phyloP scores from a whole-genome alignment of 73 alveolate species.

The Tetrahymena borealis region DNA sequence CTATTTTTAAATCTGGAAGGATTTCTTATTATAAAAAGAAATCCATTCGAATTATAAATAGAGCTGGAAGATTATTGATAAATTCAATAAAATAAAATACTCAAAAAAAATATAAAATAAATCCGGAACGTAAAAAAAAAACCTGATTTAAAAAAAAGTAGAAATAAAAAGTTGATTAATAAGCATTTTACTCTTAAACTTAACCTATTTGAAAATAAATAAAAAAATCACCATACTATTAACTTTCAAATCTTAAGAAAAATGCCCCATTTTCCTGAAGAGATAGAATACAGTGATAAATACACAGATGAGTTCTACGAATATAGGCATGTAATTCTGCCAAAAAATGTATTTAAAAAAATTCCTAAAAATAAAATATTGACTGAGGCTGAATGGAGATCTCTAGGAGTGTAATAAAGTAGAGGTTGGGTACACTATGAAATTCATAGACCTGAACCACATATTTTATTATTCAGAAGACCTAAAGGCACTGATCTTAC shows the following conservation, averaged over 20 bases:
- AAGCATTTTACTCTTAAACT: not conserved
- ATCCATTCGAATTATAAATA: not conserved
- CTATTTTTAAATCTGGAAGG: not conserved
- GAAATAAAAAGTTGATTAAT: not conserved
- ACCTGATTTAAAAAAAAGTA: not conserved
- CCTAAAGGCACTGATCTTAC: constrained; percentile 95
- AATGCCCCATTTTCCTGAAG: constrained; percentile 91
- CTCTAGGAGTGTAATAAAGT: constrained; percentile 81
- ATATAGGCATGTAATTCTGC: constrained; percentile 80
- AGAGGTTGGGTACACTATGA: constrained; percentile 94
- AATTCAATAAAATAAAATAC: not conserved
- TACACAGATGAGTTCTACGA: constrained; percentile 79
- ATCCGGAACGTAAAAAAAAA: not conserved
- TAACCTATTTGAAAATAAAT: too few species aligned
- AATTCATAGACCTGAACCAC: constrained; percentile 91
- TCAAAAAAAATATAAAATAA: not conserved
- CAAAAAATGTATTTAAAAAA: constrained; percentile 55
- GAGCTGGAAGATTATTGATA: not conserved
- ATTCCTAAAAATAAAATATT: constrained; percentile 68
- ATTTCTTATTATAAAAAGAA: not conserved
- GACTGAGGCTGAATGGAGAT: constrained; percentile 86
- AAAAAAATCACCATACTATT: too few species aligned
- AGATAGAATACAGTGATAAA: constrained; percentile 86
- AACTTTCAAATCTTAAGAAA: too few species aligned
- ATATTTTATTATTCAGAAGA: constrained; percentile 89